These are phyloP conservation scores for Tubosaeta sp. DNA, from an alignment of 768 basidiomycete species.

Conservation along the genomic window DNA sequence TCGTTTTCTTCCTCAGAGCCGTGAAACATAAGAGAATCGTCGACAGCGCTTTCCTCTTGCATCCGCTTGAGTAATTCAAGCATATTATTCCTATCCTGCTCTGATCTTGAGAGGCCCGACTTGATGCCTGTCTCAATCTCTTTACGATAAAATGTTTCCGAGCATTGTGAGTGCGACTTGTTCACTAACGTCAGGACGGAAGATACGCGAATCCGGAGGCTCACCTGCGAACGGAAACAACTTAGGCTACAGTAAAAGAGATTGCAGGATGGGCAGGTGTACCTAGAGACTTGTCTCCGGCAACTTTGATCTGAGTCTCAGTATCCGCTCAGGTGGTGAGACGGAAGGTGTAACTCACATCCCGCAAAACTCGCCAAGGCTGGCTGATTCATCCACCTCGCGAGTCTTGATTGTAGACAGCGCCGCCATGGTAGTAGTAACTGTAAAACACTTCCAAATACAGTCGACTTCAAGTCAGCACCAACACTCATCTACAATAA, in stretches of 20 bases:
- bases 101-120: conserved; percentile 48
- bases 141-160: conserved; percentile 77
- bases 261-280: conserved; percentile 81
- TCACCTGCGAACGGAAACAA: conserved; percentile 74
- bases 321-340: not conserved
- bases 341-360: conserved; percentile 34
- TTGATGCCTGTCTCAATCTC: conserved; percentile 65
- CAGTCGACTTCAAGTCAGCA: not conserved
- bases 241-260: conserved; percentile 72
- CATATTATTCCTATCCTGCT: conserved; percentile 60
- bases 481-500: not conserved
- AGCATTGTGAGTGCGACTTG: conserved; percentile 66
- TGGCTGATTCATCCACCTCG: conserved; percentile 7
- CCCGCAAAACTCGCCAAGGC: conserved; percentile 32
- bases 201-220: conserved; percentile 14
- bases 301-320: conserved; percentile 45
- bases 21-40: conserved; percentile 31
- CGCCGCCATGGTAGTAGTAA: conserved; percentile 7
- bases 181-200: not conserved
- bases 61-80: conserved; percentile 67
- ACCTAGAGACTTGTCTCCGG: conserved; percentile 68
- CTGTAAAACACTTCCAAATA: not conserved
- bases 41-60: conserved; percentile 53
- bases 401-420: conserved; percentile 14
- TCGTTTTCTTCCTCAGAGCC: conserved; percentile 38